A percentile compares a stretch with the other conserved stretches of the same genome.
These are phyloP conservation scores for Parathielavia hyrcaniae DNA, from an alignment of 495 filamentous ascomycete species.

Conservation along the genomic window DNA sequence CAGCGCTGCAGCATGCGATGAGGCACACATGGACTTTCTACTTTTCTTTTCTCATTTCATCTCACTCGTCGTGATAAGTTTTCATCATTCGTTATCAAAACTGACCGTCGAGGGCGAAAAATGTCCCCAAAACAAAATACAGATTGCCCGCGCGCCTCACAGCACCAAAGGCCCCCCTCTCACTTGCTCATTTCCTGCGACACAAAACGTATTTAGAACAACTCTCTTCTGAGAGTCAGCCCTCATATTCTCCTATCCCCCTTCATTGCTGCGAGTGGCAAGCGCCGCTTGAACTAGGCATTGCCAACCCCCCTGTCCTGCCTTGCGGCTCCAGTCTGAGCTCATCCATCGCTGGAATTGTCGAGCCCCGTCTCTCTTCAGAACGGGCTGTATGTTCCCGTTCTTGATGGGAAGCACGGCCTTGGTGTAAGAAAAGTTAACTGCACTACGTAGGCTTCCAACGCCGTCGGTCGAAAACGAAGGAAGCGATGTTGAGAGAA, in stretches of 20 bases:
- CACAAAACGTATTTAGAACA: slow-evolving; percentile 10
- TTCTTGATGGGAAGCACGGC: background rate
- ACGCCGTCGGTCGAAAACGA: slow-evolving; percentile 25
- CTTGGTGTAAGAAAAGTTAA: slow-evolving; percentile 12
- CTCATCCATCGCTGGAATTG: slow-evolving; percentile 7
- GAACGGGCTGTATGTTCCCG: background rate
- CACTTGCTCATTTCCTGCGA: background rate
- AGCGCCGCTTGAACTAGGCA: slow-evolving; percentile 11
- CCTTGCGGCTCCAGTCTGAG: slow-evolving; percentile 22
- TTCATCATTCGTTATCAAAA: slow-evolving; percentile 6
- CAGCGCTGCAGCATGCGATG: too few species aligned
- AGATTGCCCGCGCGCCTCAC: slow-evolving; percentile 9
- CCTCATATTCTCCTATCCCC: background rate
- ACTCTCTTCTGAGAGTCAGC: background rate
- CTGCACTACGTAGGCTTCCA: slow-evolving; percentile 18
- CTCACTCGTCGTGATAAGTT: background rate
- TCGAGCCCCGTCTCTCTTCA: slow-evolving; percentile 3
- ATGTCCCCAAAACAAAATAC: background rate
- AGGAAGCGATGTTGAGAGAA: slow-evolving; percentile 2
- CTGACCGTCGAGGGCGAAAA: background rate
- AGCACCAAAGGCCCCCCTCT: background rate
- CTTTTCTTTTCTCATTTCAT: background rate
- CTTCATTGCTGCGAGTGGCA: slow-evolving; percentile 3
- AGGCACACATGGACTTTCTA: background rate
- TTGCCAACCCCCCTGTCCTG: slow-evolving; percentile 9